Conservation (phyloP, 192 early-diverging fungal genomes). For the Coemansia sp. region DNA sequence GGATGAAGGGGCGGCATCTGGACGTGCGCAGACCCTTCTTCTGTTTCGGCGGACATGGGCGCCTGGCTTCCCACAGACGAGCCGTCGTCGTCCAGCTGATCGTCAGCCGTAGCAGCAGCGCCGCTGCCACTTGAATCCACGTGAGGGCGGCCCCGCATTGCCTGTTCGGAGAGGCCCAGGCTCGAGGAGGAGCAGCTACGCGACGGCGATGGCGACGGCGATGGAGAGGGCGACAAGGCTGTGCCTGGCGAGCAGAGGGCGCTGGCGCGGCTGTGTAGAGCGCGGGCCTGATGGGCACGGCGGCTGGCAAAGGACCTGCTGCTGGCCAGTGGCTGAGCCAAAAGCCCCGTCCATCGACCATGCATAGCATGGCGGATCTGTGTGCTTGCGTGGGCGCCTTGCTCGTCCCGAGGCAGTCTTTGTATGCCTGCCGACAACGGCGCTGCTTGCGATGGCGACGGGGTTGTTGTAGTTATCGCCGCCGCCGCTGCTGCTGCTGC, state of each 20-base stretch:
- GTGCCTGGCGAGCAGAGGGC: not conserved
- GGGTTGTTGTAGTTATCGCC: too few relatives aligned
- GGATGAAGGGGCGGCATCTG: not conserved
- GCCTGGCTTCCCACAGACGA: not conserved
- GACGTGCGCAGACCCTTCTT: too few relatives aligned
- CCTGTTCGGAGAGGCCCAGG: not conserved
- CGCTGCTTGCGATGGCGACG: conserved; percentile 4
- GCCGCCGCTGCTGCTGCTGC: not conserved
- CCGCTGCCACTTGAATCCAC: not conserved
- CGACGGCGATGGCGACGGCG: not conserved
- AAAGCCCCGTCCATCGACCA: conserved; percentile 24
- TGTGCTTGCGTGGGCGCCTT: too few relatives aligned
- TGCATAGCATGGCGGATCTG: conserved; percentile 28
- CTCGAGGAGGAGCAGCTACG: conserved; percentile 6
- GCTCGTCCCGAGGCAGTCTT: not conserved
- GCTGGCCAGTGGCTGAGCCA: conserved; percentile 31
- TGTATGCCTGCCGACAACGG: not conserved
- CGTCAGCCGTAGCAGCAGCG: not conserved
- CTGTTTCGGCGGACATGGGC: not conserved
- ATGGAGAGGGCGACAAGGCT: not conserved
- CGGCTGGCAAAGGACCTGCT: conserved; percentile 15
- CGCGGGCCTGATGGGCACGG: conserved; percentile 10
- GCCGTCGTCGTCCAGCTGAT: not conserved
- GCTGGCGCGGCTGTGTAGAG: not conserved
- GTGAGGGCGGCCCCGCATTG: not conserved